phyloP scores from a whole-genome alignment of 2,329 filamentous ascomycete genomes.

The Penicillium sp. region DNA sequence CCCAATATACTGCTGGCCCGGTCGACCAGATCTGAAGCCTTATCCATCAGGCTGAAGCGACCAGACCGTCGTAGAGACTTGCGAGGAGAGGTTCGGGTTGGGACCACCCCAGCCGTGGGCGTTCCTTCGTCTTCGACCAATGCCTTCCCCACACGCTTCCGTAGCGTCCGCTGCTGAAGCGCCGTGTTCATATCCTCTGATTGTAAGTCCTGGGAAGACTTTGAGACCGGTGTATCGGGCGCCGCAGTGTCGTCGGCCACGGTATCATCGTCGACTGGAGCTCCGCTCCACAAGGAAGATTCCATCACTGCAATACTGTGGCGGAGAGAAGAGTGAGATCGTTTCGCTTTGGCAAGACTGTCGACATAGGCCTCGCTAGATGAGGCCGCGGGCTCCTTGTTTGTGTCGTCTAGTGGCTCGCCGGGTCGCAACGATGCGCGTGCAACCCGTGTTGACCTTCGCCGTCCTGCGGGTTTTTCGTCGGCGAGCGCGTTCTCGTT shows the following conservation, averaged over 20 bases:
- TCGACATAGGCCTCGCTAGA: constrained; percentile 35
- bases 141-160: constrained; percentile 30
- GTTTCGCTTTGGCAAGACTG: constrained; percentile 34
- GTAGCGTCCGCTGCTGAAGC: constrained; percentile 30
- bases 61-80: constrained; percentile 41
- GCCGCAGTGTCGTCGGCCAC: constrained; percentile 25
- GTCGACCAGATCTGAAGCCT: constrained; percentile 45
- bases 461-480: constrained; percentile 31
- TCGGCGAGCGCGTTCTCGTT: constrained; percentile 35
- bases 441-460: constrained; percentile 38
- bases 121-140: constrained; percentile 26
- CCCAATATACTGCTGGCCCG: constrained; percentile 53
- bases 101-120: constrained; percentile 18
- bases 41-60: constrained; percentile 42
- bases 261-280: constrained; percentile 15
- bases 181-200: constrained; percentile 21
- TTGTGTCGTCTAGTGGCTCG: constrained; percentile 27
- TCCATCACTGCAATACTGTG: constrained; percentile 44
- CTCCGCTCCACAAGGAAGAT: constrained; percentile 27
- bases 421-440: constrained; percentile 36
- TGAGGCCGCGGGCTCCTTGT: constrained; percentile 16
- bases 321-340: constrained; percentile 35
- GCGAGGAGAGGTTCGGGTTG: constrained; percentile 23
- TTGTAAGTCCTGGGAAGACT: constrained; percentile 30
- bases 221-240: constrained; percentile 35